Base-by-base conservation (phyloP, 495 filamentous ascomycete species). In the Penicillium argentinense region DNA sequence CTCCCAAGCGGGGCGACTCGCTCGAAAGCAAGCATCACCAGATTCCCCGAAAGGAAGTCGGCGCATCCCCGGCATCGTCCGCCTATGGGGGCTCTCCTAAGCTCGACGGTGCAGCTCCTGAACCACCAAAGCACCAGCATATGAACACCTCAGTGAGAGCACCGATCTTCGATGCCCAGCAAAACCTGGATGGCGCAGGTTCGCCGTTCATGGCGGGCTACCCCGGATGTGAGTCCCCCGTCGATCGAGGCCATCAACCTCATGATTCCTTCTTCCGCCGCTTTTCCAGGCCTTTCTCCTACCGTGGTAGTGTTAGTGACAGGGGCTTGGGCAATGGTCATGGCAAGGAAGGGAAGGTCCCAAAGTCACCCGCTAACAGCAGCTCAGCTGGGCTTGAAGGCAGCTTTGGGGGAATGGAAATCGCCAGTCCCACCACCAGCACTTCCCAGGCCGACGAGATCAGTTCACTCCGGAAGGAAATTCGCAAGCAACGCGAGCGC, bases 231-330 rank as follows among this genome's bases (percentile, higher is more conserved):
- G 89, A 91, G 48, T 87, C 92, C 52, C 88, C 84, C 28, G 83
- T 91, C 84, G 91, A 97, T 52, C 91, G 96, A 52, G 93, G 96
- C 53, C 84, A 95, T 74, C 73, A 72, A 44, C 67, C 64, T 7
- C 64, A 60, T 51, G 72, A 79, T 9, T 90, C 88, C 1, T 86
- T 96, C 44, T 68, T 97, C 42, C 87, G 91, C 27, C 84, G 88
- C 22, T 85, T 96, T 23, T 97, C 95, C 2, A 95, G 91, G 58
- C 88, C 88, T 18, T 89, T 96, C 26, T 89, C 89, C 38, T 93
- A 99, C 63, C 88, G 88, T n/a, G 82, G 95, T 33, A 96, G 86
- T 63, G 88, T 84, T 63, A 97, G 92, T 62, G 86, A 86, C 57
- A 75, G 78, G 48, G 81, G 79, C 13, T 67, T 72, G 6, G 66